phyloP scores from a whole-genome alignment of 768 basidiomycete species.

The Leccinum longicurvipes region DNA sequence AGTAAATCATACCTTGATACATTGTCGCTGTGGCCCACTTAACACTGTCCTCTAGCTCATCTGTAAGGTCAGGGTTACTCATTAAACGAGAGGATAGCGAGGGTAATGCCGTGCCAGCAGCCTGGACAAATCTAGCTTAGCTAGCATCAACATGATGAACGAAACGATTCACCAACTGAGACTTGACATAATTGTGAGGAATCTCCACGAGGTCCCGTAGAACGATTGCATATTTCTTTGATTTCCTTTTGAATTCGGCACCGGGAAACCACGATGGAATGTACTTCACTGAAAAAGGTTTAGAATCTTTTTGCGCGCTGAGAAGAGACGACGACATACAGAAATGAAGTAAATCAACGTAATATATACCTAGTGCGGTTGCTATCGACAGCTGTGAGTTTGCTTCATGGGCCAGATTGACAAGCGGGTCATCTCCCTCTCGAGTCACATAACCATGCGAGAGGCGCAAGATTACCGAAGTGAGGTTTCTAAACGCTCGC shows the following conservation, averaged over 20 bases:
- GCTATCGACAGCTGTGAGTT: slow-evolving; percentile 20
- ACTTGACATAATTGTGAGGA: slow-evolving; percentile 10
- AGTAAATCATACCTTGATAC: slow-evolving; percentile 10
- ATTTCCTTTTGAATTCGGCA: slow-evolving; percentile 15
- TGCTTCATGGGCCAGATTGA: slow-evolving; percentile 28
- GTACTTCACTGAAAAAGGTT: slow-evolving; percentile 20
- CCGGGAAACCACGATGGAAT: slow-evolving; percentile 23
- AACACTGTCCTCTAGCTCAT: slow-evolving; percentile 12
- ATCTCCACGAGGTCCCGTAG: slow-evolving; percentile 3
- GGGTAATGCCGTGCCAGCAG: slow-evolving; percentile 11
- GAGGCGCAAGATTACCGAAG: slow-evolving; percentile 32
- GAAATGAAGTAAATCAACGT: slow-evolving; percentile 18
- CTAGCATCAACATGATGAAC: not conserved
- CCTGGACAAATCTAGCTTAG: slow-evolving; percentile 3
- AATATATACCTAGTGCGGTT: not conserved
- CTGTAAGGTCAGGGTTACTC: slow-evolving; percentile 5
- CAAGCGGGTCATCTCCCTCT: slow-evolving; percentile 35
- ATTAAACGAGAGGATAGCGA: slow-evolving; percentile 15
- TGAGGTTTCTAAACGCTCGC: slow-evolving; percentile 1
- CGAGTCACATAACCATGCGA: slow-evolving; percentile 40
- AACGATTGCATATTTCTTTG: slow-evolving; percentile 10
- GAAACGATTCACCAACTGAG: slow-evolving; percentile 16
- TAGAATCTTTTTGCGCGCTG: not conserved
- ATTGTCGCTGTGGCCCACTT: slow-evolving; percentile 18
- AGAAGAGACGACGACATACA: slow-evolving; percentile 5